Conservation (phyloP, 306 rosid genomes). For the Chamaecrista fasciculata region DNA sequence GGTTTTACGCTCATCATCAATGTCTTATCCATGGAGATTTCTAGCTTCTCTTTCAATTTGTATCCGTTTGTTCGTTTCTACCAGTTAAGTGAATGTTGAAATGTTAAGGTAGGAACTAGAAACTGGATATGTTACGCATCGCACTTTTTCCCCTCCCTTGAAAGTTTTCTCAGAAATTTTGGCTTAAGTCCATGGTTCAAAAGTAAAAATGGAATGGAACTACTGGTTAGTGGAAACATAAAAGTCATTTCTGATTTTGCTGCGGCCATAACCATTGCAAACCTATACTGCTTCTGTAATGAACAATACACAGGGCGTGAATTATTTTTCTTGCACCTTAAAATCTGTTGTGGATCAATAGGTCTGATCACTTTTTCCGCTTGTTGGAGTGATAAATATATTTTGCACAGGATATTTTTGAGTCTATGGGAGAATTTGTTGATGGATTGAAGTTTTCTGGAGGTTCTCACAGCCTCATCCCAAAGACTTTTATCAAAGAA, state of each 20-base stretch:
- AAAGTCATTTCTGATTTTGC: neutral
- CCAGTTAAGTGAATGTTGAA: neutral
- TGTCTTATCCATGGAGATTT: neutral
- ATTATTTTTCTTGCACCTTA: neutral
- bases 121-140: neutral
- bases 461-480: slow-evolving; percentile 78
- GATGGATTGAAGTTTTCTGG: slow-evolving; percentile 90
- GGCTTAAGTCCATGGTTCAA: too few relatives aligned
- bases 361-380: neutral
- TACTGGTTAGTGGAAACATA: neutral
- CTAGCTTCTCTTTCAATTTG: neutral
- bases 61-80: neutral
- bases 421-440: slow-evolving; percentile 72
- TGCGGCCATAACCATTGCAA: neutral
- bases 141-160: too few relatives aligned
- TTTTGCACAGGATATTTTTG: slow-evolving; percentile 67
- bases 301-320: neutral
- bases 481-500: slow-evolving; percentile 62
- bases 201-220: neutral
- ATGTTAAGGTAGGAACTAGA: neutral
- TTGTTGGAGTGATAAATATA: neutral
- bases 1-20: too few relatives aligned
- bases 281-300: neutral
- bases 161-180: too few relatives aligned
- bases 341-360: neutral